phyloP scores from a whole-genome alignment of 2,329 filamentous ascomycete genomes.

The Calonectria naviculata region DNA sequence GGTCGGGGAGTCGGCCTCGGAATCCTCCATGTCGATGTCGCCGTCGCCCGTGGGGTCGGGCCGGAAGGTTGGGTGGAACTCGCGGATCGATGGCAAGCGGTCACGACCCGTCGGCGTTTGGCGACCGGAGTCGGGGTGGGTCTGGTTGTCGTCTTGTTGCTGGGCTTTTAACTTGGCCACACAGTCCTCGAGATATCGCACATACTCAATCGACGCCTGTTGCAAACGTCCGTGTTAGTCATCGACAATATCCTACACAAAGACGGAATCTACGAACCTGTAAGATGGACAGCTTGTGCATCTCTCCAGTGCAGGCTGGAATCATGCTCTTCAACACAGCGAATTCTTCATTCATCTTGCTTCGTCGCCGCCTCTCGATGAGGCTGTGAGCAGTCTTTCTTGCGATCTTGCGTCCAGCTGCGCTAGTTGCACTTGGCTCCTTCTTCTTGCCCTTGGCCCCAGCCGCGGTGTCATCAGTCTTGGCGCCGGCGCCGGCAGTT shows the following conservation, averaged over 20 bases:
- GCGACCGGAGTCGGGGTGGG: slow-evolving; percentile 40
- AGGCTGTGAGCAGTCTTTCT: slow-evolving; percentile 96
- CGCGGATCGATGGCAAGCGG: slow-evolving; percentile 49
- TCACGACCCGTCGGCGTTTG: slow-evolving; percentile 41
- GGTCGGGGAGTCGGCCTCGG: slow-evolving; percentile 60
- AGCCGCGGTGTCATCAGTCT: slow-evolving; percentile 28
- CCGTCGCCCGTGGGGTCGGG: slow-evolving; percentile 46
- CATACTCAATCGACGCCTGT: slow-evolving; percentile 95
- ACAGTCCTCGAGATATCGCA: slow-evolving; percentile 93
- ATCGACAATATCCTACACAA: neutral
- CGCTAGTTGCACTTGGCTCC: slow-evolving; percentile 79
- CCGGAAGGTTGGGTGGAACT: slow-evolving; percentile 55
- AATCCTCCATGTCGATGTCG: slow-evolving; percentile 72
- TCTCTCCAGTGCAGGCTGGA: slow-evolving; percentile 93
- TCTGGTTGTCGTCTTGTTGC: slow-evolving; percentile 48
- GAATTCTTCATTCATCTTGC: slow-evolving; percentile 99
- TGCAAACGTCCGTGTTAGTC: slow-evolving; percentile 17
- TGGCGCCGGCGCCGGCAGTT: slow-evolving; percentile 29
- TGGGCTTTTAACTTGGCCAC: slow-evolving; percentile 80
- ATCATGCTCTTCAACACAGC: slow-evolving; percentile 94
- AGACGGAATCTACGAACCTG: slow-evolving; percentile 69
- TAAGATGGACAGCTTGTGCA: slow-evolving; percentile 97
- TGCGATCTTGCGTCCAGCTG: slow-evolving; percentile 92
- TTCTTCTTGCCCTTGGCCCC: slow-evolving; percentile 73
- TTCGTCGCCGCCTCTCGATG: slow-evolving; percentile 88